Percentiles rank a stretch among this genome's conserved stretches.
Evolutionary conservation across 2,329 filamentous ascomycete species (phyloP).

Genomic region (Ophiostoma himal-ulmi): DNA sequence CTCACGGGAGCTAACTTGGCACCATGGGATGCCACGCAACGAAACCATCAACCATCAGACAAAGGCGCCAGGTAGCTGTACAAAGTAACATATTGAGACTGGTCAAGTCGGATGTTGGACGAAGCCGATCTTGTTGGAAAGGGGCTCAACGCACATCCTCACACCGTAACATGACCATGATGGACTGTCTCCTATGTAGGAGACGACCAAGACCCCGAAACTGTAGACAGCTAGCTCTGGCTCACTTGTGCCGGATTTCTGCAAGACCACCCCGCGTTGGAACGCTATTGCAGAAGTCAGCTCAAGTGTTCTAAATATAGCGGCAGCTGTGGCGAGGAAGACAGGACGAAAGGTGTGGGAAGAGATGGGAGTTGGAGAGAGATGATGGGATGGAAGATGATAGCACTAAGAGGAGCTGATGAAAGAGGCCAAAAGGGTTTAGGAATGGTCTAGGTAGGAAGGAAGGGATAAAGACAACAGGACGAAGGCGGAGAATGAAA

Average conservation of each 20-base stretch:
- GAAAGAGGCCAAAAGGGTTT: not conserved
- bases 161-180: not conserved
- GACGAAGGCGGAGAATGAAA: not conserved
- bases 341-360: not conserved
- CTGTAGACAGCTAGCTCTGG: not conserved
- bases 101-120: not conserved
- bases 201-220: not conserved
- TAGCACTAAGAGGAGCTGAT: not conserved
- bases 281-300: constrained; percentile 2
- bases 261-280: constrained; percentile 7
- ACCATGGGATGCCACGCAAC: too few species aligned
- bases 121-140: not conserved
- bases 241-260: constrained; percentile 5
- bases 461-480: not conserved
- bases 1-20: not conserved
- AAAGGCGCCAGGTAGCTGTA: not conserved
- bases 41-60: too few species aligned
- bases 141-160: not conserved
- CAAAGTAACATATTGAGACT: not conserved
- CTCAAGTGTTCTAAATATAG: constrained; percentile 11
- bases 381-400: not conserved
- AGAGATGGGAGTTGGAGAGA: not conserved
- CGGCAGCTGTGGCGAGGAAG: not conserved
- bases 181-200: not conserved
- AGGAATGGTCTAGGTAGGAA: not conserved